Base-by-base conservation (phyloP, 1,284 basidiomycete species). In the Pulveroboletus sp. region DNA sequence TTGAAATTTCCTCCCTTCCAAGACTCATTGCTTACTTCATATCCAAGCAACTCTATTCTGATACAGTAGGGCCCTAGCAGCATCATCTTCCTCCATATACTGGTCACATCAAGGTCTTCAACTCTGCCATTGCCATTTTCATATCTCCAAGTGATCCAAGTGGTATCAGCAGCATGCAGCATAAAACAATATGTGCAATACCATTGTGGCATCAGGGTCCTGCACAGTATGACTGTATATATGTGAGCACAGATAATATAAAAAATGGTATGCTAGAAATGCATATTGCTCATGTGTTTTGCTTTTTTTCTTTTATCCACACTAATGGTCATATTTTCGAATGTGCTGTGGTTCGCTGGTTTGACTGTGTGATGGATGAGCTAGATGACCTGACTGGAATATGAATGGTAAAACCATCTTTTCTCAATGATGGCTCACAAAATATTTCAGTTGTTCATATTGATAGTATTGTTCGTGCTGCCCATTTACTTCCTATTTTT, bases 91-190 rank as follows among this genome's bases (percentile, higher is more conserved):
- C n/a, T n/a, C n/a, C n/a, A n/a, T n/a, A n/a, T n/a, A n/a, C n/a
- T n/a, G n/a, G n/a, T n/a, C n/a, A n/a, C n/a, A 38, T 38, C 42
- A 4, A 28, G 9, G 5, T 38, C 11, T 38, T 38, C n/a, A 8
- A 38, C 20, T 38, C 36, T 0, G n/a, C 18, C 1, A 11, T 5
- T 2, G 29, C 17, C 7, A 46, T 31, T 5, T 56, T 54, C 17
- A n/a, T 28, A 5, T 24, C 54, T 5, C 51, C 51, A 46, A 56
- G 54, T 29, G 38, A 56, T 18, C 51, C 43, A 14, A 40, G 43
- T 22, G 18, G 35, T 3, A 36, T 36, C 44, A 26, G 33, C 9
- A 7, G 33, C 3, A 26, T 52, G 43, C 9, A 12, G 5, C 4
- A 5, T 2, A 25, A 52, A 12, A 0, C 3, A 17, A 52, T 52